phyloP scores from a whole-genome alignment of 192 early-diverging fungal species.

The Neocallimastix lanati region DNA sequence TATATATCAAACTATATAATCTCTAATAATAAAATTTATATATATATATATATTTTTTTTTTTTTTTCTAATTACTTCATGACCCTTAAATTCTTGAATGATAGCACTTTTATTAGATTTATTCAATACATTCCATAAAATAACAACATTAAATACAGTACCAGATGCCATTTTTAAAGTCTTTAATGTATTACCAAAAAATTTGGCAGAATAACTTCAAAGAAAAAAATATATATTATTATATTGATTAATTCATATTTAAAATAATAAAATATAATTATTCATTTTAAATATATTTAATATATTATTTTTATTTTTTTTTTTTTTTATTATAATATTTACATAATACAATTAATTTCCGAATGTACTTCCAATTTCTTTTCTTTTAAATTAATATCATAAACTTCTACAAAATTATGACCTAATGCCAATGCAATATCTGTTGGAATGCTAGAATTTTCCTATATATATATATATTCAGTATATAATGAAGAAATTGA shows the following conservation, averaged over 20 bases:
- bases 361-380: constrained; percentile 28
- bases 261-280: no score
- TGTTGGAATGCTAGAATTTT: constrained; percentile 4
- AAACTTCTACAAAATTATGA: constrained; percentile 55
- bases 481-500: no score
- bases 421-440: constrained; percentile 46
- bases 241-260: background rate
- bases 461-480: background rate
- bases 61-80: constrained; percentile 8
- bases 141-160: constrained; percentile 68
- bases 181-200: constrained; percentile 31
- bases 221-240: background rate
- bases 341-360: constrained; percentile 43
- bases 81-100: constrained; percentile 25
- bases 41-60: background rate
- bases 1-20: no score
- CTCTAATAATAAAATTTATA: background rate
- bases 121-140: constrained; percentile 40
- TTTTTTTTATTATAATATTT: background rate
- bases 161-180: constrained; percentile 44
- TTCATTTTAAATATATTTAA: no score
- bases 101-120: constrained; percentile 14
- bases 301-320: no score
- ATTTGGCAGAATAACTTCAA: constrained; percentile 42
- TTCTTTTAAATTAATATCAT: constrained; percentile 6